These are phyloP conservation scores for Aspergillus persii DNA, from an alignment of 2,329 filamentous ascomycete genomes.

Conservation along the genomic window DNA sequence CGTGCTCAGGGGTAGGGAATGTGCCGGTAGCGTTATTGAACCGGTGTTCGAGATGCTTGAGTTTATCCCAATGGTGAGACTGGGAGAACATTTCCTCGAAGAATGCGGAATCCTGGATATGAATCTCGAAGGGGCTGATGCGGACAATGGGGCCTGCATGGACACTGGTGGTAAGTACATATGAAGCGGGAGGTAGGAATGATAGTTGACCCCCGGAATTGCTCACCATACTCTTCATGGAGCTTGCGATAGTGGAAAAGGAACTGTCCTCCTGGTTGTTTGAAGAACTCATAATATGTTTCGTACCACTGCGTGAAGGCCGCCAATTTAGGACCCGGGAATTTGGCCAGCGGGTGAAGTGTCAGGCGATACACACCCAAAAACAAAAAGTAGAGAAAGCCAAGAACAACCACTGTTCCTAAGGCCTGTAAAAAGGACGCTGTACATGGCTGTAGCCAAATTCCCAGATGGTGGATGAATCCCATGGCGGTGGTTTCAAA, in stretches of 20 bases:
- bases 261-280: constrained; percentile 11
- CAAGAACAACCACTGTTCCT: not conserved
- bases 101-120: constrained; percentile 13
- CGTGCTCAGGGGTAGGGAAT: constrained; percentile 34
- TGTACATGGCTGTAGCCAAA: not conserved
- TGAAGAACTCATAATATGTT: constrained; percentile 15
- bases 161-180: not conserved
- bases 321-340: constrained; percentile 15
- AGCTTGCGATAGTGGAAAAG: constrained; percentile 15
- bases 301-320: constrained; percentile 16
- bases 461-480: constrained; percentile 1
- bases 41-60: constrained; percentile 10
- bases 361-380: constrained; percentile 11
- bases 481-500: constrained; percentile 5
- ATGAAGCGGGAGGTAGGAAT: not conserved
- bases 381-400: not conserved
- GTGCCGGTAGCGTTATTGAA: constrained; percentile 14
- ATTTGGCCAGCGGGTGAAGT: constrained; percentile 12
- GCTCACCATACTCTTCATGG: constrained; percentile 15
- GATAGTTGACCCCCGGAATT: not conserved
- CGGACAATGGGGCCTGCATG: constrained; percentile 14
- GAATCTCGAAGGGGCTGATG: constrained; percentile 12
- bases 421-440: not conserved
- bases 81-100: constrained; percentile 17
- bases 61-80: constrained; percentile 14